Evolutionary conservation across 306 rosid genomes (phyloP).

Genomic region (Trifolium subterraneum): DNA sequence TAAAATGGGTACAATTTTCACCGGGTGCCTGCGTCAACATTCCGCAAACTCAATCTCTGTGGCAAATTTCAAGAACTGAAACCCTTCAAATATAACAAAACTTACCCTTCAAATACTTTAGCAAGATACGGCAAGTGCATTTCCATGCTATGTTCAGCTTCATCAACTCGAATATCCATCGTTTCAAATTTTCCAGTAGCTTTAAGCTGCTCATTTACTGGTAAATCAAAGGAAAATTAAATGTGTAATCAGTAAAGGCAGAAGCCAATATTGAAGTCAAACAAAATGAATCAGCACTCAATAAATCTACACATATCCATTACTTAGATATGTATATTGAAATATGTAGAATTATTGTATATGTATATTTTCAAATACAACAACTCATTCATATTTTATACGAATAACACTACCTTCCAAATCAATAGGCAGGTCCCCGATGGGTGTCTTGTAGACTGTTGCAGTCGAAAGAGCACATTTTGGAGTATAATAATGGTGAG

Average conservation of each 20-base stretch:
- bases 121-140: constrained; percentile 99
- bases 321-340: too few species aligned
- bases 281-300: constrained; percentile 21
- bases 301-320: neutral
- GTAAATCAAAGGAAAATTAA: constrained; percentile 32
- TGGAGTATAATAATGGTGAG: constrained; percentile 89
- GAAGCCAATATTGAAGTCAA: constrained; percentile 21
- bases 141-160: constrained; percentile 99
- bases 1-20: constrained; percentile 90
- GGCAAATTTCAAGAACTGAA: constrained; percentile 27
- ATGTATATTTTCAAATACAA: neutral
- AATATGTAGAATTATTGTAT: too few species aligned
- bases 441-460: constrained; percentile 91
- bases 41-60: constrained; percentile 38
- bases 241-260: constrained; percentile 4
- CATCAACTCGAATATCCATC: constrained; percentile 85
- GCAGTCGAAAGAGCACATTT: constrained; percentile 93
- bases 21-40: constrained; percentile 63
- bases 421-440: constrained; percentile 92
- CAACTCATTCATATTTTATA: neutral
- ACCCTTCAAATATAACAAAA: neutral
- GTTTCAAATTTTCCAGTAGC: constrained; percentile 82
- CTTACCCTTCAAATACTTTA: constrained; percentile 94
- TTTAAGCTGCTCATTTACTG: constrained; percentile 86
- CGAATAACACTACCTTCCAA: constrained; percentile 73